Evolutionary conservation across 805 yeast species (phyloP), one percentile per base, ranked within the genome.

Genomic region (Cyberlindnera americana): DNA sequence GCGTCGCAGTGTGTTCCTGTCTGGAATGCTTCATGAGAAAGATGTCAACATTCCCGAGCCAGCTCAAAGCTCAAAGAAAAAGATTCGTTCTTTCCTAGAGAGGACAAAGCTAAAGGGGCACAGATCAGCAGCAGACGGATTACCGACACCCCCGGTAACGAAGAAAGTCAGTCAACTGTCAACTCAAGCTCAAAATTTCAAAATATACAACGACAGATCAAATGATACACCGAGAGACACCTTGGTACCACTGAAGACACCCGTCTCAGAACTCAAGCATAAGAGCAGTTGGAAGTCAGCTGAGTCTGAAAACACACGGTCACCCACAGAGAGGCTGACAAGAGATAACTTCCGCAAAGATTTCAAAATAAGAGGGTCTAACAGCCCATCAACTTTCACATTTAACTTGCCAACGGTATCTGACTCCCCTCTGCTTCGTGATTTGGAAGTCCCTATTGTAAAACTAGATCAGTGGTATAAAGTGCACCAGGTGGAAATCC

Each of bases 401-500:
- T 19, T 41, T 31, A 33, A 29, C 21, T 12, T 27, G 9, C 26
- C 41, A 9, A 13, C 22, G 16, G 6, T 22, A 3, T 29, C 45
- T 15, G 35, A 35, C 4, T 33, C 38, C 3, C 25, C 40, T 16
- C 15, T 38, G n/a, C 14, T 41, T 3, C 34, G 43, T 9, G 43
- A 49, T 11, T 33, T 34, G 5, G 49, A 53, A 13, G 22, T 43
- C 12, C 56, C 57, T 3, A 16, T 55, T 2, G 35, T 46, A 4
- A 38, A 43, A 8, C 34, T 55, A 8, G 53, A 47, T 25, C 47
- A 48, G 29, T 52, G 56, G 59, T 51, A 50, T 28, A 44, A 40
- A 16, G 46, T 51, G 12, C 42, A 43, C 17, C 48, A 47, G n/a
- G 30, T 43, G 16, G 30, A 47, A 37, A 25, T 45, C 1, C 25